Conservation (phyloP, 345 rosid species). For the Lepidium africanum region DNA sequence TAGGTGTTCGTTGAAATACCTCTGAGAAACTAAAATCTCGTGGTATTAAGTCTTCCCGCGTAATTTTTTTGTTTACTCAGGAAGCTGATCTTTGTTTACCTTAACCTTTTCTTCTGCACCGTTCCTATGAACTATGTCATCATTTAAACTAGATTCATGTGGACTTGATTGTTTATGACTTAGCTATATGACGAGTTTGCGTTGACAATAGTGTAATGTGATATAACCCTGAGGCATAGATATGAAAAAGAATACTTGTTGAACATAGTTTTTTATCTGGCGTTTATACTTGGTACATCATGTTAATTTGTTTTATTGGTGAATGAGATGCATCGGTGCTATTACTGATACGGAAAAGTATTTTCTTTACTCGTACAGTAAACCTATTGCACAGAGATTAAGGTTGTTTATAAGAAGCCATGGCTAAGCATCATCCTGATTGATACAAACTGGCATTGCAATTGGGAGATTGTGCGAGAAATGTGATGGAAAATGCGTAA, state of each 20-base stretch:
- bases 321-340: background rate
- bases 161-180: background rate
- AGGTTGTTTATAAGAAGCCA: background rate
- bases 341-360: background rate
- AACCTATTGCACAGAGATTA: background rate
- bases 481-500: conserved; percentile 61
- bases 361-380: background rate
- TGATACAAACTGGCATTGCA: conserved; percentile 65
- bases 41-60: background rate
- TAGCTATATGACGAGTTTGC: background rate
- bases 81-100: too few species aligned
- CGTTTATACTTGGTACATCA: background rate
- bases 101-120: background rate
- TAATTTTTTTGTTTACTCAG: too few species aligned
- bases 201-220: background rate
- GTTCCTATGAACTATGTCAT: background rate
- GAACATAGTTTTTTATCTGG: background rate
- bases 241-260: background rate
- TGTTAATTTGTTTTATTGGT: background rate
- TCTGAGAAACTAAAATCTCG: background rate
- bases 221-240: background rate
- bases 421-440: conserved; percentile 80
- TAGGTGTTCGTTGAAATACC: conserved; percentile 11
- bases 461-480: conserved; percentile 59
- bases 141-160: background rate